A percentile compares a stretch with the other conserved stretches of the same genome.
Conservation (phyloP, 441 rosid species). For the Brassica balearica region DNA sequence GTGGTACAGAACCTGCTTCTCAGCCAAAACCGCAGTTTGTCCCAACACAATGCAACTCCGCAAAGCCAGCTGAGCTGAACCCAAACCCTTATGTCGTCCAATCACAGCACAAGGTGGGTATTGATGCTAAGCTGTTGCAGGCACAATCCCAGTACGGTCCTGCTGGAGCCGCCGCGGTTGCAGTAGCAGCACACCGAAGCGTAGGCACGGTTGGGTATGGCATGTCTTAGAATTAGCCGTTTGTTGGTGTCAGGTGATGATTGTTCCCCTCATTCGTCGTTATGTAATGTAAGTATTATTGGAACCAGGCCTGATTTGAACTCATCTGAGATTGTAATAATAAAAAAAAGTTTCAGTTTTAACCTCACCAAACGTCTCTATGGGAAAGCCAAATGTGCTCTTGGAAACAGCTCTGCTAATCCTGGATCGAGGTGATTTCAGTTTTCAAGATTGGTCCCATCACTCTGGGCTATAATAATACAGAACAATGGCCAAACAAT, state of each 20-base stretch:
- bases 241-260: constrained; percentile 28
- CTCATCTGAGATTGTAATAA: constrained; percentile 42
- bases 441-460: not conserved
- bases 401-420: no score
- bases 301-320: constrained; percentile 41
- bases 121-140: constrained; percentile 87
- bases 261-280: constrained; percentile 29
- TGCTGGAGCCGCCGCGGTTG: constrained; percentile 78
- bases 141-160: constrained; percentile 88
- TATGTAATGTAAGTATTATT: constrained; percentile 41
- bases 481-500: constrained; percentile 3
- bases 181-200: constrained; percentile 81
- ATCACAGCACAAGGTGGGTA: constrained; percentile 58
- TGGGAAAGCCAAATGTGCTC: not conserved
- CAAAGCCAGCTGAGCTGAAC: constrained; percentile 57
- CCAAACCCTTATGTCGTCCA: constrained; percentile 66
- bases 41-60: constrained; percentile 41
- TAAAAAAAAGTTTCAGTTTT: constrained; percentile 30
- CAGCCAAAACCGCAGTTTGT: constrained; percentile 46
- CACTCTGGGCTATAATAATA: not conserved
- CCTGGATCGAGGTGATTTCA: not conserved
- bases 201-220: constrained; percentile 71
- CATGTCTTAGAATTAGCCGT: constrained; percentile 49
- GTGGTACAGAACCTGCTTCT: constrained; percentile 34
- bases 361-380: constrained; percentile 29